phyloP scores from a whole-genome alignment of 2,329 filamentous ascomycete genomes.

The Colletotrichum sp. region DNA sequence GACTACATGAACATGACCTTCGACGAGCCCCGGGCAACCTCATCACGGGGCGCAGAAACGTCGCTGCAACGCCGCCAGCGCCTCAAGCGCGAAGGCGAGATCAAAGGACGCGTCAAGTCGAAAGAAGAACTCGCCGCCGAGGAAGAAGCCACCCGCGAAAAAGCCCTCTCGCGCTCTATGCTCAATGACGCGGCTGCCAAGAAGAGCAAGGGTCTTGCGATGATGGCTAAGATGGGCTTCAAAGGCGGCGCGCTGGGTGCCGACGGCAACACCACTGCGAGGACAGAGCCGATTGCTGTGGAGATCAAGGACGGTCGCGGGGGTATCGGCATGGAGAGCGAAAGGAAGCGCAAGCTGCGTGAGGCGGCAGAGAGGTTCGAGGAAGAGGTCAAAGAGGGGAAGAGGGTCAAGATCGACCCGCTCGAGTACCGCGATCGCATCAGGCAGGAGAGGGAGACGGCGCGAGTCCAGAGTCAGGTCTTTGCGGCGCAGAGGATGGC shows the following conservation, averaged over 20 bases:
- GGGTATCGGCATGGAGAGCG: slow-evolving; percentile 84
- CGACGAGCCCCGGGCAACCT: slow-evolving; percentile 64
- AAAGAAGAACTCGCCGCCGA: slow-evolving; percentile 84
- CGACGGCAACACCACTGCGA: slow-evolving; percentile 39
- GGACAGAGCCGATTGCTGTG: slow-evolving; percentile 76
- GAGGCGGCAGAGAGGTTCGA: slow-evolving; percentile 61
- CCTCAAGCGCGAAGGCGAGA: slow-evolving; percentile 68
- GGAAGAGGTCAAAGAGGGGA: slow-evolving; percentile 51
- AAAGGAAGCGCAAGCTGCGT: slow-evolving; percentile 78
- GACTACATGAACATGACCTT: slow-evolving; percentile 99
- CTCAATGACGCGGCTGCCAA: slow-evolving; percentile 61
- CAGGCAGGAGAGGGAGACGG: slow-evolving; percentile 72
- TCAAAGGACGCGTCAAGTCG: slow-evolving; percentile 72
- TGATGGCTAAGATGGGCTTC: slow-evolving; percentile 98
- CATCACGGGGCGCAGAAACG: slow-evolving; percentile 40
- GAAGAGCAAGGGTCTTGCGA: slow-evolving; percentile 85
- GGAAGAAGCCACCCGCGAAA: slow-evolving; percentile 74
- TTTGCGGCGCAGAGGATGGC: slow-evolving; percentile 82
- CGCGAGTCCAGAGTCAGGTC: slow-evolving; percentile 71
- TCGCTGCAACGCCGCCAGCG: slow-evolving; percentile 60
- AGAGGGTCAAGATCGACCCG: slow-evolving; percentile 69
- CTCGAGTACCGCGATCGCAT: slow-evolving; percentile 77
- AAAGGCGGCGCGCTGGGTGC: slow-evolving; percentile 78
- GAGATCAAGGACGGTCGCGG: slow-evolving; percentile 79
- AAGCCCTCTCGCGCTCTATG: slow-evolving; percentile 76